Evolutionary conservation across 1,284 basidiomycete genomes (phyloP), one percentile per base, ranked within the genome.

Genomic region (Bondarzewia mesenterica): DNA sequence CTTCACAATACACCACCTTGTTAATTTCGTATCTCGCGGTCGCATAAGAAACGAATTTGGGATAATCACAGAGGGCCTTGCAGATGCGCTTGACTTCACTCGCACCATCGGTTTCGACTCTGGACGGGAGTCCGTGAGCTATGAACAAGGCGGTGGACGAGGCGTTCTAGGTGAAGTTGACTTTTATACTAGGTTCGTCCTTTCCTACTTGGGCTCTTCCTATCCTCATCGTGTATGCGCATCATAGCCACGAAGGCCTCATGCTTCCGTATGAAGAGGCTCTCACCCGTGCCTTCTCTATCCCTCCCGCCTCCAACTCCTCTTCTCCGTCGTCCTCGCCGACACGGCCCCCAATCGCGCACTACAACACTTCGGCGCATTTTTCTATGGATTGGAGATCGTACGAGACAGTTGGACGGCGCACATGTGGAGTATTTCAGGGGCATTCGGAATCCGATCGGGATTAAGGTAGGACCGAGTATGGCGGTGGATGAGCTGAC

Each of bases 341-440:
- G 15, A 74, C 71, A n/a, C 74, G 75, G 6, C 42, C 23, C 15
- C 38, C 38, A 10, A 7, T 10, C 4, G 42, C 42, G 5, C 27
- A 27, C 60, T 93, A 92, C 67, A 91, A 92, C 59, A 86, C 89
- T 7, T 91, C 91, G 5, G 89, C 91, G 5, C 94, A 96, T 64
- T 95, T n/a, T 95, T 66, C 69, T 98, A 51, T 99, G 95, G 95
- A 89, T 99, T 48, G 95, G 95, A 0, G 95, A 99, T 68, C 80
- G 95, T 44, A 99, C 95, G n/a, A 73, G 95, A 40, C 91, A 96
- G 66, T 69, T 97, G 3, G 81, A 85, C 51, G 93, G 93, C 15
- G 95, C 94, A 1, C 95, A 99, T 62, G 83, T 97, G 26, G 95
- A 98, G 69, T 95, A 94, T 66, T 94, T 95, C 67, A 73, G 92